phyloP scores from a whole-genome alignment of 2,329 filamentous ascomycete genomes.

The Botryotinia calthae region DNA sequence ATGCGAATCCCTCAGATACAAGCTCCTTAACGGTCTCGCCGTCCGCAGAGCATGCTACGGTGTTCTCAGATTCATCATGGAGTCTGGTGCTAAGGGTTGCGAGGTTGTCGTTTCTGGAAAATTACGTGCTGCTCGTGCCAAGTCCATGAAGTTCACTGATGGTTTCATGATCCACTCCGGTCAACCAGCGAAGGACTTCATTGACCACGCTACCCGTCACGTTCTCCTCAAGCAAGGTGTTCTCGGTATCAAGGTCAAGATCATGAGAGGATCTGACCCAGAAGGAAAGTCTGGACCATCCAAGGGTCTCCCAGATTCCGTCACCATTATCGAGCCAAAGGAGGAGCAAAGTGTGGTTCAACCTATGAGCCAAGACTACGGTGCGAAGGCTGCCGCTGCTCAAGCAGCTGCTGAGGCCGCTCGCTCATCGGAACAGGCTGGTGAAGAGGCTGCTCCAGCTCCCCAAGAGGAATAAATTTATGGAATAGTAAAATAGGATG shows the following conservation, averaged over 20 bases:
- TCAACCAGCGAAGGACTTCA: slow-evolving; percentile 99
- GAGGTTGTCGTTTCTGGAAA: slow-evolving; percentile 99
- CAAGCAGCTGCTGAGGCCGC: slow-evolving; percentile 65
- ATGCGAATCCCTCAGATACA: slow-evolving; percentile 99
- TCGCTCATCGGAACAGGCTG: slow-evolving; percentile 52
- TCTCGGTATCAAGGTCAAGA: slow-evolving; percentile 99
- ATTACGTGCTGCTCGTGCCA: slow-evolving; percentile 97
- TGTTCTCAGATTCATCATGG: slow-evolving; percentile 99
- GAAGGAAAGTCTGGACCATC: slow-evolving; percentile 98
- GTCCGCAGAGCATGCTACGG: slow-evolving; percentile 99
- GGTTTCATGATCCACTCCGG: slow-evolving; percentile 99
- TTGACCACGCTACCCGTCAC: slow-evolving; percentile 97
- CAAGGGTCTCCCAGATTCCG: slow-evolving; percentile 96
- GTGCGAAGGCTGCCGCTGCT: slow-evolving; percentile 77
- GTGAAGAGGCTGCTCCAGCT: slow-evolving; percentile 41
- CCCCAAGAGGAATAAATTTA: slow-evolving; percentile 41
- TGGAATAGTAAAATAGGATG: slow-evolving; percentile 32
- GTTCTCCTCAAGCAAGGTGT: slow-evolving; percentile 99
- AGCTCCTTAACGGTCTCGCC: slow-evolving; percentile 98
- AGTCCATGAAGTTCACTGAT: slow-evolving; percentile 99
- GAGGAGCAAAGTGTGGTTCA: slow-evolving; percentile 95
- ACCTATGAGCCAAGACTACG: slow-evolving; percentile 97
- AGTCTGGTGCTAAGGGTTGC: slow-evolving; percentile 98
- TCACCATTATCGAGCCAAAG: slow-evolving; percentile 99
- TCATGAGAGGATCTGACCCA: slow-evolving; percentile 99